A percentile compares a stretch with the other conserved stretches of the same genome.
Evolutionary conservation across 371 early-diverging fungal genomes (phyloP).

Genomic region (Circinella umbellata): DNA sequence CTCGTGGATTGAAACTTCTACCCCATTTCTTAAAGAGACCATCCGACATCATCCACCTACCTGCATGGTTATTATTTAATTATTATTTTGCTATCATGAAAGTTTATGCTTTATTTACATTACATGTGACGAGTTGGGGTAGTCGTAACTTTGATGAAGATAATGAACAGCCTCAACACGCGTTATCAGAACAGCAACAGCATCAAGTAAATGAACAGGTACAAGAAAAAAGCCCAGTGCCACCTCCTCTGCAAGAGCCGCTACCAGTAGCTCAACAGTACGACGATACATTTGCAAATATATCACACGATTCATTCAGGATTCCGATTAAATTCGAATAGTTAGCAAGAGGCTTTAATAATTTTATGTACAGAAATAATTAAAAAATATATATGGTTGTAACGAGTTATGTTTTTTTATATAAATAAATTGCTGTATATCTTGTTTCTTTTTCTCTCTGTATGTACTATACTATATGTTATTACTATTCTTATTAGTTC

Average conservation of each 20-base stretch:
- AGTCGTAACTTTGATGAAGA: constrained; percentile 34
- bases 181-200: too few species aligned
- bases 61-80: constrained; percentile 65
- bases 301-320: background rate
- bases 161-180: background rate
- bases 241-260: background rate
- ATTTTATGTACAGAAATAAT: background rate
- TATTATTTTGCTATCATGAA: constrained; percentile 70
- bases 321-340: background rate
- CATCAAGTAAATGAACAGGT: too few species aligned
- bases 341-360: background rate
- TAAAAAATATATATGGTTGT: too few species aligned
- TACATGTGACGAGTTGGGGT: constrained; percentile 69
- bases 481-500: too few species aligned
- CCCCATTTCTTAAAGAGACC: constrained; percentile 63
- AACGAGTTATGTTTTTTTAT: too few species aligned
- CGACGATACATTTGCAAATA: too few species aligned
- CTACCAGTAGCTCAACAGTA: background rate
- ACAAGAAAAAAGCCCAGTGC: background rate
- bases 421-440: too few species aligned
- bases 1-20: constrained; percentile 59
- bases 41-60: constrained; percentile 59
- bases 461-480: too few species aligned
- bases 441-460: too few species aligned
- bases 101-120: constrained; percentile 59